Base-by-base conservation (phyloP, 2,329 filamentous ascomycete species). In the Cadophora malorum region DNA sequence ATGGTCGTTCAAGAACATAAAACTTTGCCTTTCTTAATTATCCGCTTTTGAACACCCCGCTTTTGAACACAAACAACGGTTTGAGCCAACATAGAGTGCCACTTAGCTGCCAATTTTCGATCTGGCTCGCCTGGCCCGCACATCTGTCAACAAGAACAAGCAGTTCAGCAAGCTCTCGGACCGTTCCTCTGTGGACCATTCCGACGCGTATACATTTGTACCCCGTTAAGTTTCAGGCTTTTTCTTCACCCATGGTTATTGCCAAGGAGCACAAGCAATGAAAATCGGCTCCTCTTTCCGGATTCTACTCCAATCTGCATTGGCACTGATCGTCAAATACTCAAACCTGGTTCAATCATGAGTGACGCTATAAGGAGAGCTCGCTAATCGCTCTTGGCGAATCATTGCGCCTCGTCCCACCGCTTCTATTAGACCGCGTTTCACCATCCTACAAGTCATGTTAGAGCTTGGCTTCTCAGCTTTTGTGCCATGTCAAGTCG, bases 401-500 rank as follows among this genome's bases (percentile, higher is more conserved):
- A 52, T 62, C 38, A 28, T 14, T 47, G 16, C 7, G 19, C 53
- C 21, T 49, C 23, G 21, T 28, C 52, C n/a, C n/a, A 14, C n/a
- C 35, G 61, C 67, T 38, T 66, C 65, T 66, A 56, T 58, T 63
- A 67, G 63, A 64, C 58, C 23, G 55, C 63, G 35, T 38, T 38
- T 38, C 35, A 68, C 23, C n/a, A 35, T 68, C 63, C 25, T 33
- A 70, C 65, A 66, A 60, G 35, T 21, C 41, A 50, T 62, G 68
- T 70, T 33, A 62, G 66, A 70, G 66, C 60, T 61, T 68, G 62
- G 66, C 62, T 58, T 47, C 23, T 23, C 50, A 35, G 45, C 7
- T 49, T 56, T 53, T 53, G 50, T 25, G 23, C 10, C 23, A n/a
- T 16, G 50, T 23, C 50, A 53, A 25, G 14, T 28, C 10, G 21